phyloP scores from a whole-genome alignment of 2,329 filamentous ascomycete genomes.

The Diaporthe nobilis region DNA sequence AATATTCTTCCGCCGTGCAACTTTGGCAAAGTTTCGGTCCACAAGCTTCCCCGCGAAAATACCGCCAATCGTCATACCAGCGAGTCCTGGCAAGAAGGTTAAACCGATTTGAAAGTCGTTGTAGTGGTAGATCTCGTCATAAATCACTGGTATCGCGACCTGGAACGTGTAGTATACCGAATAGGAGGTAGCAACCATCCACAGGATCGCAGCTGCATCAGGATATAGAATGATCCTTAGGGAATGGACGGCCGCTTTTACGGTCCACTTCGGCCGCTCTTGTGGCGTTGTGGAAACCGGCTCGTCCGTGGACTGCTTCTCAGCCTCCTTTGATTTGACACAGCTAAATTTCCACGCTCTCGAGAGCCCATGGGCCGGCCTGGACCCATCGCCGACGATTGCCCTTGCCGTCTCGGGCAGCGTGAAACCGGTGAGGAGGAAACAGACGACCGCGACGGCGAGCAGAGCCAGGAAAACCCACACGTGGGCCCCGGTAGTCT shows the following conservation, averaged over 20 bases:
- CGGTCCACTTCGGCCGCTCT: background rate
- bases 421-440: slow-evolving; percentile 62
- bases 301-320: slow-evolving; percentile 63
- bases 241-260: slow-evolving; percentile 55
- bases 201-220: slow-evolving; percentile 65
- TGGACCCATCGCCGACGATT: slow-evolving; percentile 55
- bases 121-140: slow-evolving; percentile 62
- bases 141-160: slow-evolving; percentile 64
- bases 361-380: slow-evolving; percentile 62
- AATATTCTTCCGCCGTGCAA: slow-evolving; percentile 5
- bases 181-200: slow-evolving; percentile 56
- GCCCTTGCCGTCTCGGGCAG: slow-evolving; percentile 68
- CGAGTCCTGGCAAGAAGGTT: slow-evolving; percentile 21
- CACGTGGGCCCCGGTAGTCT: slow-evolving; percentile 61
- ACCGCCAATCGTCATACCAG: slow-evolving; percentile 24
- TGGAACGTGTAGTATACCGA: slow-evolving; percentile 67
- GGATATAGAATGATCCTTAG: slow-evolving; percentile 66
- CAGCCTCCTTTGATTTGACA: slow-evolving; percentile 50
- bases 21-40: slow-evolving; percentile 20
- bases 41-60: slow-evolving; percentile 16
- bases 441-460: slow-evolving; percentile 57
- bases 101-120: slow-evolving; percentile 50
- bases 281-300: background rate
- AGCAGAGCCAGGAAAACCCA: slow-evolving; percentile 73
- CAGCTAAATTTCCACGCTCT: slow-evolving; percentile 63